Conservation (phyloP, 2,329 filamentous ascomycete species). For the Stachybotrys chlorohalonatus region DNA sequence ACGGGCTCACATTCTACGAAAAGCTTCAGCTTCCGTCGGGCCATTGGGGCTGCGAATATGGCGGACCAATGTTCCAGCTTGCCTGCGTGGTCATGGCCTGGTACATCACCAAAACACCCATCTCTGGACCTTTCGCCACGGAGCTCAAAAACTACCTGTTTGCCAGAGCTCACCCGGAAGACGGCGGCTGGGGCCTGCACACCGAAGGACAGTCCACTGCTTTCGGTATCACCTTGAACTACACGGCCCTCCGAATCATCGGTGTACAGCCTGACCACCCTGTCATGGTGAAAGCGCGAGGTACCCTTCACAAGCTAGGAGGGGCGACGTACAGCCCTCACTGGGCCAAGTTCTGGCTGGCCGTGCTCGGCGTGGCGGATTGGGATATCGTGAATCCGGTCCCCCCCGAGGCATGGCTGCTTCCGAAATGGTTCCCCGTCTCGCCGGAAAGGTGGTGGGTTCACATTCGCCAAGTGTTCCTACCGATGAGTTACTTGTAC, state of each 20-base stretch:
- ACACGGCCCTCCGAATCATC: conserved; percentile 68
- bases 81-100: conserved; percentile 78
- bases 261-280: conserved; percentile 79
- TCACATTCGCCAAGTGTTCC: conserved; percentile 92
- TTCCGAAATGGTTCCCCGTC: conserved; percentile 85
- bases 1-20: conserved; percentile 82
- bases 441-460: conserved; percentile 97
- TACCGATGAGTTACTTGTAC: conserved; percentile 86
- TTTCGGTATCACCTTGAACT: conserved; percentile 86
- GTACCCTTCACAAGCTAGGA: conserved; percentile 73
- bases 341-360: conserved; percentile 97
- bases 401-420: conserved; percentile 85
- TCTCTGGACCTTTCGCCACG: conserved; percentile 68
- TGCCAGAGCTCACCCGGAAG: conserved; percentile 71
- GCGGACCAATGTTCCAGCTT: conserved; percentile 91
- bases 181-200: conserved; percentile 96
- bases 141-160: conserved; percentile 93
- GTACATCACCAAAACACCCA: conserved; percentile 82
- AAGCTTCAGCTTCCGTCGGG: conserved; percentile 80
- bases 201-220: conserved; percentile 89
- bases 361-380: conserved; percentile 68
- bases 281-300: conserved; percentile 76
- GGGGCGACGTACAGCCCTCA: conserved; percentile 79
- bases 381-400: conserved; percentile 96
- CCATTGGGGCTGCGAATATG: conserved; percentile 97